Evolutionary conservation across 305 asterid species (phyloP).

Genomic region (Salvia sclarea): DNA sequence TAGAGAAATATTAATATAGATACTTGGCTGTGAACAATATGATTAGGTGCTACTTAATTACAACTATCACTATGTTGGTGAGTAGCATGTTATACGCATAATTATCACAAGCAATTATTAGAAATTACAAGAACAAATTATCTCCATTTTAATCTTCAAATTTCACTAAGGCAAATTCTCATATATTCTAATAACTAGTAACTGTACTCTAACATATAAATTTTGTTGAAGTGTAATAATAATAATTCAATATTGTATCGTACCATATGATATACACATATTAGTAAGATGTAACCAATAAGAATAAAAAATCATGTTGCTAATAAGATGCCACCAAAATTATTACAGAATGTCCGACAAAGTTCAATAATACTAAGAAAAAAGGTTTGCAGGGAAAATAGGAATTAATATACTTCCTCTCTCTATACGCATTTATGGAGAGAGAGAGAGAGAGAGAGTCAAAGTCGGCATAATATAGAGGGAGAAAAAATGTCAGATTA

Average conservation of each 20-base stretch:
- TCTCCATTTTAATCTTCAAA: neutral
- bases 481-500: slow-evolving; percentile 30
- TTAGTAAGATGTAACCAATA: neutral
- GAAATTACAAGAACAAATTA: neutral
- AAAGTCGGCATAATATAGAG: slow-evolving; percentile 24
- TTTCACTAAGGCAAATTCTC: neutral
- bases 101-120: neutral
- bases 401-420: no score
- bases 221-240: neutral
- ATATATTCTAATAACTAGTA: neutral
- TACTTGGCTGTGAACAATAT: neutral
- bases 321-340: neutral
- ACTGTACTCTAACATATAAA: no score
- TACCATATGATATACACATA: no score
- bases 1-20: no score
- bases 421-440: neutral
- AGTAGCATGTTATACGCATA: neutral
- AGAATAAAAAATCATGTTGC: neutral
- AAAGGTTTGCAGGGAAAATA: neutral
- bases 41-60: neutral
- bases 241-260: no score
- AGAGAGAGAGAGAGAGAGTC: slow-evolving; percentile 21
- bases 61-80: neutral
- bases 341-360: slow-evolving; percentile 23
- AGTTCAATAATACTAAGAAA: neutral